Base-by-base conservation (phyloP, 768 basidiomycete genomes). In the Phylloporus sp. region DNA sequence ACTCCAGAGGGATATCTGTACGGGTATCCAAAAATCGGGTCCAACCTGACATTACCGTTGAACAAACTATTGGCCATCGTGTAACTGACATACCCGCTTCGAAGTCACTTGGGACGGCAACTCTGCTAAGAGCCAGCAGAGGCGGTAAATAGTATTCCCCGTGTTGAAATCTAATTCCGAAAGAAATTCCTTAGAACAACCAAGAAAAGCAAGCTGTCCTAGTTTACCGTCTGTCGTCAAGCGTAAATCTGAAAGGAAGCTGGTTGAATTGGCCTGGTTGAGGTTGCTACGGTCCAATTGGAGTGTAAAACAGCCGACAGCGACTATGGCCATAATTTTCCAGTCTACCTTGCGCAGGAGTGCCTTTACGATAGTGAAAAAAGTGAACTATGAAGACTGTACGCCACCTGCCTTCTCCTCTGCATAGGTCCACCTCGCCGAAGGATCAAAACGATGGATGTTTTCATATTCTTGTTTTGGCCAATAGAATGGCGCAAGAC, bases 71-170 rank as follows among this genome's bases (percentile, higher is more conserved):
- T n/a, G 14, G 4, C 6, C 4, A 42, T n/a, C n/a, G n/a, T 20
- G 20, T 10, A 9, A 35, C 13, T n/a, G 2, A 58, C 70, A 38
- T 34, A 81, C 73, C 10, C 74, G 69, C 61, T 84, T 84, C 2
- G 79, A 81, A 33, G 82, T 63, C 13, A 83, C 63, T 47, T 82
- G 81, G 10, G 81, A 82, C 9, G 82, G 81, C n/a, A n/a, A n/a
- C 55, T 82, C 80, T 0, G 80, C 80, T 26, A 59, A 66, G 14
- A 80, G 59, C 57, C 79, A 80, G 10, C 75, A 48, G 1, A 80
- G 55, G 23, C 72, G 71, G 53, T 75, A 78, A 2, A 82, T 50
- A 1, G 72, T 74, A 56, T 78, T 82, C 5, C 79, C 79, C 39
- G 70, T 52, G 56, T 80, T 80, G 61, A 70, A 80, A 45, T 80